Base-by-base conservation (phyloP, 495 filamentous ascomycete species). In the Oidiodendron maius region DNA sequence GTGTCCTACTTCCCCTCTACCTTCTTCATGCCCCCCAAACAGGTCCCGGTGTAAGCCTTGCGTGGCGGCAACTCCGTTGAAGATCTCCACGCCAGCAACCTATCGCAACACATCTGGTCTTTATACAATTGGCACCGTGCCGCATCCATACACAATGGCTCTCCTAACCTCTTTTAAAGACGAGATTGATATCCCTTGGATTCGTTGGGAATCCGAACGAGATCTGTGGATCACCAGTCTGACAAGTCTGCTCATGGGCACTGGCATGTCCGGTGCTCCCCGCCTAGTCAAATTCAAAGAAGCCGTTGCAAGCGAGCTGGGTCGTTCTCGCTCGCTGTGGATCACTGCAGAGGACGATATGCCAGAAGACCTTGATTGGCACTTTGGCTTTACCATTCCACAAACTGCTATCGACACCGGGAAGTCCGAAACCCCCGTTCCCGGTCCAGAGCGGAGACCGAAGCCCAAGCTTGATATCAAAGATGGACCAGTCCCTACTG, bases 1-100 rank as follows among this genome's bases (percentile, higher is more conserved):
- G 52, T 98, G 93, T 61, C 76, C 87, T 0, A 65, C 76, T 8
- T 78, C 78, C 0, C 87, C 89, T 0, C 67, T 85, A 3, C 83
- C 86, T 1, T 52, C 71, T 0, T 87, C 86, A n/a, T 98, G 93
- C 60, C 93, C 93, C 2, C 89, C 89, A 0, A 97, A 96, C 62
- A 54, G 66, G 0, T 78, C 68, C 1, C 72, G 76, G 22, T 98
- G 93, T 66, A 76, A 74, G 15, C 80, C 83, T 11, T 98, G 93
- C 65, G 74, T 78, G 48, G 58, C 76, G 15, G 66, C 71, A 5
- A 71, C 76, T 23, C 72, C 78, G 2, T 55, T 78, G 52, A 69
- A 67, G 48, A 74, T 89, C 52, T 70, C 65, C 26, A 83, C 80
- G 8, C 80, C 80, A 1, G 56, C 71, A 2, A 65, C 62, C 13